phyloP scores from a whole-genome alignment of 768 basidiomycete species.

The Suillus clintonianus region DNA sequence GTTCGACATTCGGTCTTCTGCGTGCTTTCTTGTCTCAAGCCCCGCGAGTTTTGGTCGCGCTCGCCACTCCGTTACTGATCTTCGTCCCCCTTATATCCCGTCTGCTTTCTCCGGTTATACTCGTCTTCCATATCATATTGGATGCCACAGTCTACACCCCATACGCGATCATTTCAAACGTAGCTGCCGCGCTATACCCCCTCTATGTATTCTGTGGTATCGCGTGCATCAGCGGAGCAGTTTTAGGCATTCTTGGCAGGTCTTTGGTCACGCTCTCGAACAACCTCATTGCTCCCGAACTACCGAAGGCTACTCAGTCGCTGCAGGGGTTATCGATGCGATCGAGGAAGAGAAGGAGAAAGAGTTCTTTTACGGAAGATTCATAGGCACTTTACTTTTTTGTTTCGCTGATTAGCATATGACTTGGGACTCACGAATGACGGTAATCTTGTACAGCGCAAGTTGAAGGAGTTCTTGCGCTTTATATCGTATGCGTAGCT shows the following conservation, averaged over 20 bases:
- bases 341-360: background rate
- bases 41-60: conserved; percentile 11
- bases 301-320: background rate
- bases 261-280: background rate
- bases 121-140: conserved; percentile 42
- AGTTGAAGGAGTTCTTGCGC: background rate
- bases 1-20: conserved; percentile 14
- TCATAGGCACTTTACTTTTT: background rate
- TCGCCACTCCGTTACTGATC: conserved; percentile 19
- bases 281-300: background rate
- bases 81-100: conserved; percentile 34
- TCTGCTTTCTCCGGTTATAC: conserved; percentile 49
- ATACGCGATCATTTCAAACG: conserved; percentile 36
- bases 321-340: background rate
- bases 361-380: background rate
- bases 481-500: background rate
- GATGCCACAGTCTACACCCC: conserved; percentile 49
- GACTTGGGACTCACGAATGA: background rate
- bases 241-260: conserved; percentile 44
- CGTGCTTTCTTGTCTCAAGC: conserved; percentile 10
- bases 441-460: background rate
- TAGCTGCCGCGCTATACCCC: conserved; percentile 50
- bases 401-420: background rate
- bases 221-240: conserved; percentile 52
- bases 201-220: conserved; percentile 58